These are phyloP conservation scores for Fusarium virguliforme DNA, from an alignment of 2,329 filamentous ascomycete genomes.

Conservation along the genomic window DNA sequence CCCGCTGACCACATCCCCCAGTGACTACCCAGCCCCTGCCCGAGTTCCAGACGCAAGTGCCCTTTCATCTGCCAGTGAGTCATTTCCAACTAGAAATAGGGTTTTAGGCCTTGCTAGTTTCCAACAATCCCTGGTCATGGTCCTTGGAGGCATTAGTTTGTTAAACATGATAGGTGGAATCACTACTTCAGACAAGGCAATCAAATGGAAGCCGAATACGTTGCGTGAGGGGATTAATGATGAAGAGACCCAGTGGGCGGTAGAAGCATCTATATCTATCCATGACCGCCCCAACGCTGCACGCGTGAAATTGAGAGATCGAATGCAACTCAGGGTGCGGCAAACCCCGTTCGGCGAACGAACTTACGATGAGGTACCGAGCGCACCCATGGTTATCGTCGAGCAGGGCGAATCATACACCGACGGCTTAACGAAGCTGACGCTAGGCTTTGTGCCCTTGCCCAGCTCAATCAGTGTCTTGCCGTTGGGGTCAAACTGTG, in stretches of 20 bases:
- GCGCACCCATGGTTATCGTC: slow-evolving; percentile 39
- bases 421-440: slow-evolving; percentile 34
- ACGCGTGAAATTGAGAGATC: not conserved
- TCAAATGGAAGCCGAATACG: not conserved
- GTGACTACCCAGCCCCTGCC: not conserved
- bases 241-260: not conserved
- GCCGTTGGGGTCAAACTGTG: slow-evolving; percentile 35
- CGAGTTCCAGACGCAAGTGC: too few species aligned
- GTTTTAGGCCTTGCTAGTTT: not conserved
- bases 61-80: not conserved
- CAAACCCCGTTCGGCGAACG: not conserved
- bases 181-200: not conserved
- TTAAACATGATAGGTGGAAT: not conserved
- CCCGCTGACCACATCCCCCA: not conserved
- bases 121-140: not conserved
- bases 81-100: not conserved
- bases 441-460: slow-evolving; percentile 13
- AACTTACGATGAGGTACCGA: slow-evolving; percentile 23
- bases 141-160: not conserved
- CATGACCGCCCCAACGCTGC: not conserved
- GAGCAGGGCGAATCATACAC: slow-evolving; percentile 41
- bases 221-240: not conserved
- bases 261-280: not conserved
- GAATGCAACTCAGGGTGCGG: not conserved
- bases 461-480: slow-evolving; percentile 42